These are phyloP conservation scores for Pichia cactophila DNA, from an alignment of 1,139 yeast species.

Conservation along the genomic window DNA sequence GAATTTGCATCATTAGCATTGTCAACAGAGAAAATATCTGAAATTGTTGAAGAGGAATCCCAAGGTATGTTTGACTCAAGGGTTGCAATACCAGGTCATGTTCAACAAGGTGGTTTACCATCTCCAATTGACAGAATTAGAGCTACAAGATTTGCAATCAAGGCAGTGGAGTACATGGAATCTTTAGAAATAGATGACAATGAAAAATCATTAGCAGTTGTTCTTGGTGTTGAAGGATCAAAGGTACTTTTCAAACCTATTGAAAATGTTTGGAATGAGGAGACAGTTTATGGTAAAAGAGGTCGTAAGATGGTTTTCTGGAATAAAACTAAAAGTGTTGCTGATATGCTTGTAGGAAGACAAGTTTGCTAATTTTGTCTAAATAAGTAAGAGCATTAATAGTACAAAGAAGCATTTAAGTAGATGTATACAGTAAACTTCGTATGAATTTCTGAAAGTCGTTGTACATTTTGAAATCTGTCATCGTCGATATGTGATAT, in stretches of 20 bases:
- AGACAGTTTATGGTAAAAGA: constrained; percentile 71
- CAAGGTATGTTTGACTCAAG: constrained; percentile 77
- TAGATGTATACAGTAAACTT: no score
- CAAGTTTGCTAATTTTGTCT: constrained; percentile 22
- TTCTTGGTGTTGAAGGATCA: constrained; percentile 77
- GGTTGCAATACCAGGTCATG: constrained; percentile 97
- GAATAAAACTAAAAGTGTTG: constrained; percentile 64
- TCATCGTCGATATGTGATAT: no score
- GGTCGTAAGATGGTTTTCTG: constrained; percentile 88
- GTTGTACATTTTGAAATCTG: no score
- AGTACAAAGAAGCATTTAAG: no score
- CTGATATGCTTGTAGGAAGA: constrained; percentile 84
- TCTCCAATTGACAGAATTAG: constrained; percentile 91
- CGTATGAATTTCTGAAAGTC: no score
- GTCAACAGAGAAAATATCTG: constrained; percentile 73
- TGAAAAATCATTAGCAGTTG: constrained; percentile 62
- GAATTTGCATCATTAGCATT: constrained; percentile 79
- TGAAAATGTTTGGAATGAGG: constrained; percentile 71
- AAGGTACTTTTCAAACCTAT: constrained; percentile 70
- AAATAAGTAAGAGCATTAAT: no score
- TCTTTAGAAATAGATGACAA: constrained; percentile 21
- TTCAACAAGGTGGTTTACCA: constrained; percentile 96
- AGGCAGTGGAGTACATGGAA: constrained; percentile 82
- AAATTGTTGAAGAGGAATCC: constrained; percentile 73
- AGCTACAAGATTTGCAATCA: constrained; percentile 84